Evolutionary conservation across 805 yeast species (phyloP).

Genomic region (Candida hispaniensis): DNA sequence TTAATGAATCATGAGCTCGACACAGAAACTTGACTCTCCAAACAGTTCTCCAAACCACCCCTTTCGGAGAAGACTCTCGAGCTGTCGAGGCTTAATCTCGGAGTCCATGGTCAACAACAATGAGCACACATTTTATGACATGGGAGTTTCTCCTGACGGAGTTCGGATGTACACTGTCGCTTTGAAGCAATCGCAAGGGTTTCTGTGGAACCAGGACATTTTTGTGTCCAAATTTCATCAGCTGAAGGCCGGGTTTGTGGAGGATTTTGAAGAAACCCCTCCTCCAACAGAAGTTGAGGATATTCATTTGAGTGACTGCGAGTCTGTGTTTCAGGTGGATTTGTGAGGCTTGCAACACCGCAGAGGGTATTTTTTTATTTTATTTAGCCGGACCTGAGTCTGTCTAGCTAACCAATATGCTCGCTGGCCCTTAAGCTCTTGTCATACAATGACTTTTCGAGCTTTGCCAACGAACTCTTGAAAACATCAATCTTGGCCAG

Average conservation of each 20-base stretch:
- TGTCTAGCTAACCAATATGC: not conserved
- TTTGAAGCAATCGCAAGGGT: constrained; percentile 25
- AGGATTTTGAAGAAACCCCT: constrained; percentile 17
- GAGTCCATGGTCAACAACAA: constrained; percentile 11
- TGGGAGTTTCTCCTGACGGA: constrained; percentile 15
- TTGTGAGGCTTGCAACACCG: not conserved
- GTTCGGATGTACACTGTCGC: constrained; percentile 8
- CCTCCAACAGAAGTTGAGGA: constrained; percentile 20
- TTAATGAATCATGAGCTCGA: too few species aligned
- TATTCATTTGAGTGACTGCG: constrained; percentile 19
- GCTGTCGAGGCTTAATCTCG: too few species aligned
- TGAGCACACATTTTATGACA: constrained; percentile 13
- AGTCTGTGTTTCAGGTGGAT: not conserved
- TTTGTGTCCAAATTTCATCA: constrained; percentile 23
- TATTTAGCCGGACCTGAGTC: not conserved
- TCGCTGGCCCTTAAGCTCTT: constrained; percentile 6
- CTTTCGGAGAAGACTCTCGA: too few species aligned
- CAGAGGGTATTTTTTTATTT: not conserved
- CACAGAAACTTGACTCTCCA: too few species aligned
- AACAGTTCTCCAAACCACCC: too few species aligned
- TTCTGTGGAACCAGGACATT: constrained; percentile 27
- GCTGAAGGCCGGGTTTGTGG: constrained; percentile 15
- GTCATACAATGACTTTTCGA: constrained; percentile 8
- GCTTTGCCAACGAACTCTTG: constrained; percentile 7
- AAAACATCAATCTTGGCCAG: constrained; percentile 11